These are phyloP conservation scores for Dimargaris xerosporica DNA, from an alignment of 192 early-diverging fungal species.

Conservation along the genomic window DNA sequence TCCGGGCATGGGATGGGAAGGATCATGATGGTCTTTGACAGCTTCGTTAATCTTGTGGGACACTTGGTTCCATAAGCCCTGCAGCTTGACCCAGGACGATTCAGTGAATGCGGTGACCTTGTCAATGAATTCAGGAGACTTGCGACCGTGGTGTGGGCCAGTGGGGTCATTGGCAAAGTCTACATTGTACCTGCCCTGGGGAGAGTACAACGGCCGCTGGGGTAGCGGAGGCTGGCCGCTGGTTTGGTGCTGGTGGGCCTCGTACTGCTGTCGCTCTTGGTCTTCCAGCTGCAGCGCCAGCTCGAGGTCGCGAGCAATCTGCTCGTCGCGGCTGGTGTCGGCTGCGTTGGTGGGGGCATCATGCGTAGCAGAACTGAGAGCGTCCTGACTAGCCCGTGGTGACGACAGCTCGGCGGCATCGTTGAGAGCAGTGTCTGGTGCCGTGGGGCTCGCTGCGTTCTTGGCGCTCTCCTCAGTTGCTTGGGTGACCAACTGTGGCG, in stretches of 20 bases:
- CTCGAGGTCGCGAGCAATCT: slow-evolving; percentile 10
- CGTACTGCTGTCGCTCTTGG: not conserved
- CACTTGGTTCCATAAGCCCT: slow-evolving; percentile 1
- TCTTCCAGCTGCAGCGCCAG: slow-evolving; percentile 6
- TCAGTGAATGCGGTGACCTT: slow-evolving; percentile 4
- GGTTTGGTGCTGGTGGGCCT: not conserved
- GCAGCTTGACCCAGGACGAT: not conserved
- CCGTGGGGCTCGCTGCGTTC: not conserved
- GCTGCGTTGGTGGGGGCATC: no score
- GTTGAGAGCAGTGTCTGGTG: not conserved
- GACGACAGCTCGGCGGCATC: not conserved
- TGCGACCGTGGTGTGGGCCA: not conserved
- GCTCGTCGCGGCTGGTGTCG: slow-evolving; percentile 11
- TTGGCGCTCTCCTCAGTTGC: not conserved
- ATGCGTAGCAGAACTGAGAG: no score
- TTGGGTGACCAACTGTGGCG: not conserved
- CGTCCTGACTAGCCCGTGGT: no score
- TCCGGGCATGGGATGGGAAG: not conserved
- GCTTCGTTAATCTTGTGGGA: slow-evolving; percentile 5
- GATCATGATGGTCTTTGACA: not conserved
- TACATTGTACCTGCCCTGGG: not conserved
- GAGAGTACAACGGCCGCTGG: not conserved
- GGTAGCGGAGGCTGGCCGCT: not conserved
- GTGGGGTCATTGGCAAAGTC: no score
- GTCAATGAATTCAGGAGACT: not conserved